Base-by-base conservation (phyloP, 805 yeast genomes). In the Metschnikowia rubicola region DNA sequence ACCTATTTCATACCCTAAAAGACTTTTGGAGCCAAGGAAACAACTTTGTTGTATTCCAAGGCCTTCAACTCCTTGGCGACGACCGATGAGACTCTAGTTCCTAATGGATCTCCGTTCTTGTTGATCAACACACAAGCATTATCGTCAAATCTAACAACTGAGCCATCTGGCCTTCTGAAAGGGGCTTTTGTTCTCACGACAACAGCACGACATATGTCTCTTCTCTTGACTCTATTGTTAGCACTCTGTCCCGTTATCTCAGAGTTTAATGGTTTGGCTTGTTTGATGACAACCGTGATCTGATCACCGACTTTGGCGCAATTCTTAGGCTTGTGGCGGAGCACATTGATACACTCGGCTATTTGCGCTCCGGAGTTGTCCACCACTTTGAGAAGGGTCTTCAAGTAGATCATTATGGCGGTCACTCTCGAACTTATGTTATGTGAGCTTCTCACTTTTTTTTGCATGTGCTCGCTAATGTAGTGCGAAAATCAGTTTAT, bases 81-180 rank as follows among this genome's bases (percentile, higher is more conserved):
- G 40, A 87, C 94, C 35, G 91, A 83, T 30, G 86, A 77, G 51
- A 94, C 88, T 78, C 98, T 86, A 26, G 97, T 86, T 13, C 98
- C 99, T 43, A 94, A 76, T 9, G 97, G 97, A 62, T 94, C 99
- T 29, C 88, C 86, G 61, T 84, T 86, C 69, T 92, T 92, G 72
- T 94, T 91, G 52, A 92, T 80, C 61, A 94, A 77, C 31, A 94
- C 98, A 71, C 98, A 91, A 1, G 99, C 99, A 66, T 92, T 94
- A 68, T 94, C 99, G 64, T 91, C 97, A 64, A 94, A 94, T 57
- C 86, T 75, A 29, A 94, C 78, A 19, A 81, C 81, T 2, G 96
- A 78, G 3, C 99, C 99, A 64, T 94, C 98, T 3, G 84, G 77
- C 63, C 99, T 81, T 59, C 77, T 77, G 52, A 79, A 79, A 5